Percentiles rank a stretch among this genome's conserved stretches.
Evolutionary conservation across 495 filamentous ascomycete species (phyloP).

Genomic region (Chaetomium tenue): DNA sequence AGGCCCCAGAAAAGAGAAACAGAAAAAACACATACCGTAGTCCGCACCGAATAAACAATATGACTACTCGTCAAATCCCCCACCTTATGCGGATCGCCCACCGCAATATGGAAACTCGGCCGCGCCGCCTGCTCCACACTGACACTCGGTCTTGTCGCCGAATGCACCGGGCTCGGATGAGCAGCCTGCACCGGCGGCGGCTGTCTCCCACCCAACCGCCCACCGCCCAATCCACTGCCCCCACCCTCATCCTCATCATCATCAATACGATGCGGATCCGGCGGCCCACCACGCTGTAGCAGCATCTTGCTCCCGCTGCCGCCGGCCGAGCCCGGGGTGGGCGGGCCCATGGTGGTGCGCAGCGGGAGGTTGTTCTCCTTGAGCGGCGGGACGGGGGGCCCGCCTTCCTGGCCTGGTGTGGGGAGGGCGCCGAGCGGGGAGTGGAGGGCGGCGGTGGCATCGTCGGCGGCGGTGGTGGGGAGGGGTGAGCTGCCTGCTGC

Average conservation of each 20-base stretch:
- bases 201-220: constrained; percentile 52
- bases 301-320: constrained; percentile 36
- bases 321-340: constrained; percentile 9
- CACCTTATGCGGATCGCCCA: constrained; percentile 97
- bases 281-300: constrained; percentile 41
- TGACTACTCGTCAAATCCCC: constrained; percentile 95
- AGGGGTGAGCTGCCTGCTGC: too few species aligned
- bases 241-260: constrained; percentile 59
- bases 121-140: constrained; percentile 87
- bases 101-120: constrained; percentile 85
- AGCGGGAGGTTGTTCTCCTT: constrained; percentile 62
- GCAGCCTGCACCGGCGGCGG: constrained; percentile 74
- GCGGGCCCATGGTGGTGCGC: constrained; percentile 51
- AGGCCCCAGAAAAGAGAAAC: not conserved
- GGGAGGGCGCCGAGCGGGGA: constrained; percentile 16
- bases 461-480: constrained; percentile 41
- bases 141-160: constrained; percentile 74
- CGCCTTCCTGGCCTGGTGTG: constrained; percentile 11
- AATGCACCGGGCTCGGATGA: constrained; percentile 50
- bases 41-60: constrained; percentile 93
- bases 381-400: constrained; percentile 79
- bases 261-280: constrained; percentile 56
- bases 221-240: not conserved
- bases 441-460: constrained; percentile 33
- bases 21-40: constrained; percentile 64